phyloP scores from a whole-genome alignment of 768 basidiomycete species.

The Amanita muscaria region DNA sequence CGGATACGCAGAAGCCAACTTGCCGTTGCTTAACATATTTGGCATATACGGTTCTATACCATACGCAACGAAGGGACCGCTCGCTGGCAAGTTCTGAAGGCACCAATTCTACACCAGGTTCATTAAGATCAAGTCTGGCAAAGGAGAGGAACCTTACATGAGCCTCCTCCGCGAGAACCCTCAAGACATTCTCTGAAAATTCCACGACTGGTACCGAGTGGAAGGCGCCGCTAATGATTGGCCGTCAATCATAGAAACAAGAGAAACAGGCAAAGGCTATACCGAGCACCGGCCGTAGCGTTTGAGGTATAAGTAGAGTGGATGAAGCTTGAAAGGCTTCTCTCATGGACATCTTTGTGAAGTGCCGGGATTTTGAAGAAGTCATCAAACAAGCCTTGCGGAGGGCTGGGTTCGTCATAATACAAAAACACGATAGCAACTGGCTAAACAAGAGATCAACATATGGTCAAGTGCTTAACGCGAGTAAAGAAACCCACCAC shows the following conservation, averaged over 20 bases:
- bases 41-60: not conserved
- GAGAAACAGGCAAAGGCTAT: not conserved
- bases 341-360: constrained; percentile 23
- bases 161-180: not conserved
- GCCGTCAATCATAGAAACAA: no score
- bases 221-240: not conserved
- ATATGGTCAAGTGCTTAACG: no score
- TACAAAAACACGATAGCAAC: constrained; percentile 28
- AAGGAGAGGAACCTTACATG: no score
- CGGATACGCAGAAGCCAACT: not conserved
- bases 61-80: not conserved
- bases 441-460: constrained; percentile 10
- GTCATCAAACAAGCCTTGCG: constrained; percentile 36
- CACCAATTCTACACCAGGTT: no score
- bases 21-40: not conserved
- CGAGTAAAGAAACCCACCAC: not conserved
- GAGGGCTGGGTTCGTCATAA: constrained; percentile 42
- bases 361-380: constrained; percentile 32
- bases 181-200: not conserved
- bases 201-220: not conserved
- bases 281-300: constrained; percentile 15
- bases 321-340: constrained; percentile 27
- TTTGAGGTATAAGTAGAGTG: constrained; percentile 21
- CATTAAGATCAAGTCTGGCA: no score
- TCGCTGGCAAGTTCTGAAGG: no score